Percentiles rank a stretch among this genome's conserved stretches.
phyloP scores from a whole-genome alignment of 108 stramenopile species.

The Stephanodiscus minutulus region DNA sequence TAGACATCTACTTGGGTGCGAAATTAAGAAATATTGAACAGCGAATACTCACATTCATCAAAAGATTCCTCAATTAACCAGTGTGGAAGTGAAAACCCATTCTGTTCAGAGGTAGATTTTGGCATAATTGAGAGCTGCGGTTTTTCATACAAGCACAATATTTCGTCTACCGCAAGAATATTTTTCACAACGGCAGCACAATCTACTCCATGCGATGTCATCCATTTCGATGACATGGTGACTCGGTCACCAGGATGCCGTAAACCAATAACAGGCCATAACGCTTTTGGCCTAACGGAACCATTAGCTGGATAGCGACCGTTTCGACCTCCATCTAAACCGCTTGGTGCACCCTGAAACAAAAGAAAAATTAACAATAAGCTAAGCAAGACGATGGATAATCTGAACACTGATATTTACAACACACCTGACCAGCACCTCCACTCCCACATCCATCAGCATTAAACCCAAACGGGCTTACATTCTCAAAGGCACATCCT shows the following conservation, averaged over 20 bases:
- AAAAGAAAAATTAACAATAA: not conserved
- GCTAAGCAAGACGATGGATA: not conserved
- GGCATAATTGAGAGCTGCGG: not conserved
- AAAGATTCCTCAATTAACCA: constrained; percentile 80
- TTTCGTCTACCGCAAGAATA: constrained; percentile 70
- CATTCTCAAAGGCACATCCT: constrained; percentile 93
- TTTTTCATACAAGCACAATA: constrained; percentile 55
- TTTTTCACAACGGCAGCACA: constrained; percentile 58
- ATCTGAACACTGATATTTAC: not conserved
- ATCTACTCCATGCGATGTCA: constrained; percentile 78
- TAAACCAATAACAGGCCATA: constrained; percentile 95
- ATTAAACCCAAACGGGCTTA: constrained; percentile 88
- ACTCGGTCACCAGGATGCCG: constrained; percentile 90
- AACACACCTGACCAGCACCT: constrained; percentile 67
- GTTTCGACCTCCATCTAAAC: constrained; percentile 65
- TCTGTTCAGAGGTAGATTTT: not conserved
- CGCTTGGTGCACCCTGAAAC: constrained; percentile 76
- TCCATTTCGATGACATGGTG: constrained; percentile 86
- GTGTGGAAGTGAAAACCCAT: constrained; percentile 40
- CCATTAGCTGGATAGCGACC: constrained; percentile 79
- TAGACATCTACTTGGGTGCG: not conserved
- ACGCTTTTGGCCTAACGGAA: constrained; percentile 66
- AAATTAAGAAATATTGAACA: not conserved
- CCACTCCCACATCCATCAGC: constrained; percentile 86
- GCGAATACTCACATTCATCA: constrained; percentile 47